These are phyloP conservation scores for Paxillus ammoniavirescens DNA, from an alignment of 768 basidiomycete genomes.

Conservation along the genomic window DNA sequence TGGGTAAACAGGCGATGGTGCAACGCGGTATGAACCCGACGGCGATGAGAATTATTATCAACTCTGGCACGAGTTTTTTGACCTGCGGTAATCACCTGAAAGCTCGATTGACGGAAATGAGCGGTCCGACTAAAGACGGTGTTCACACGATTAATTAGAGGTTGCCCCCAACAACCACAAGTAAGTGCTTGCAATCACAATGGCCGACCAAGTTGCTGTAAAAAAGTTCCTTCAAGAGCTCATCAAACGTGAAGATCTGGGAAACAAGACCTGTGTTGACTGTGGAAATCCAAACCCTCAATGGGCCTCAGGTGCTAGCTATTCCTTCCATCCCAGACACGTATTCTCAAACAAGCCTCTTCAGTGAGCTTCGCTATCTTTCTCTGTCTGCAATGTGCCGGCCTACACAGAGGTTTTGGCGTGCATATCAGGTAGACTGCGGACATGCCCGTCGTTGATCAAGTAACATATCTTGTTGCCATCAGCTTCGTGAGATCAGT, in stretches of 20 bases:
- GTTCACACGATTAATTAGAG: background rate
- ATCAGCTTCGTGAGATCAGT: slow-evolving; percentile 85
- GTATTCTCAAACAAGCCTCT: background rate
- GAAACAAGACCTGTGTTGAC: slow-evolving; percentile 79
- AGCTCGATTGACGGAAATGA: background rate
- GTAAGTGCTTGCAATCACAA: background rate
- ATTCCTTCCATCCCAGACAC: background rate
- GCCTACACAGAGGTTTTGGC: slow-evolving; percentile 85
- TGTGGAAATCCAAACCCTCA: slow-evolving; percentile 91
- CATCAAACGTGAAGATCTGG: slow-evolving; percentile 64
- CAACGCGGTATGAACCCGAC: too few species aligned
- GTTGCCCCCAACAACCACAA: background rate
- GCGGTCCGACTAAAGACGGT: background rate
- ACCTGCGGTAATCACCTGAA: too few species aligned
- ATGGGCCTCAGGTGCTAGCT: slow-evolving; percentile 77
- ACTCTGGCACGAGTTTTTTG: background rate
- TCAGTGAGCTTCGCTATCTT: slow-evolving; percentile 76
- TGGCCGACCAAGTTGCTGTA: slow-evolving; percentile 58
- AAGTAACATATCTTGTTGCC: slow-evolving; percentile 4
- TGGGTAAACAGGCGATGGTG: too few species aligned
- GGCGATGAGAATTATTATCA: too few species aligned
- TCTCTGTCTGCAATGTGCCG: slow-evolving; percentile 88
- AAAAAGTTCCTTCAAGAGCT: slow-evolving; percentile 76
- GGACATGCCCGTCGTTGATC: slow-evolving; percentile 3
- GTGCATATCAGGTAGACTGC: slow-evolving; percentile 77